phyloP scores from a whole-genome alignment of 345 rosid genomes.

The Eucalyptus virginea region DNA sequence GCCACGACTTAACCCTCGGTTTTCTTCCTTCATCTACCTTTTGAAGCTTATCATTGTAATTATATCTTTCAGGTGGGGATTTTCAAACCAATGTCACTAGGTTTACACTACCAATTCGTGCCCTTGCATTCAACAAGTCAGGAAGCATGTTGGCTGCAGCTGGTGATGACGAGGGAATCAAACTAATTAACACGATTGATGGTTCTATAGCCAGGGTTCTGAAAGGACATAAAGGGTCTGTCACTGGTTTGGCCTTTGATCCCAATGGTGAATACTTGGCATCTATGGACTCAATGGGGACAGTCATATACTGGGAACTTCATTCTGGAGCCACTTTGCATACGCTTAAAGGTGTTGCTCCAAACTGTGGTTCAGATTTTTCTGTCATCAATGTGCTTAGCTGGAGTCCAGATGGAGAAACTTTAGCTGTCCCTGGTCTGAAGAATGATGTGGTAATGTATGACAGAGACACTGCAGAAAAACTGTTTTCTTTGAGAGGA shows the following conservation, averaged over 20 bases:
- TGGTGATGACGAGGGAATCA: slow-evolving; percentile 97
- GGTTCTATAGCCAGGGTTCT: slow-evolving; percentile 88
- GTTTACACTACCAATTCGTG: slow-evolving; percentile 86
- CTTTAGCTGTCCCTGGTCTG: slow-evolving; percentile 77
- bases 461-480: slow-evolving; percentile 90
- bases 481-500: slow-evolving; percentile 67
- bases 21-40: not conserved
- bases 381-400: slow-evolving; percentile 49
- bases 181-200: slow-evolving; percentile 83
- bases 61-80: slow-evolving; percentile 53
- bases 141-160: slow-evolving; percentile 93
- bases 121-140: slow-evolving; percentile 71
- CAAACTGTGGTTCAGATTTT: slow-evolving; percentile 45
- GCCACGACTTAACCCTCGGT: not conserved
- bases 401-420: slow-evolving; percentile 98
- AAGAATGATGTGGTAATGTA: slow-evolving; percentile 85
- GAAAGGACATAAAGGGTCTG: slow-evolving; percentile 80
- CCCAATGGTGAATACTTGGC: slow-evolving; percentile 75
- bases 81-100: slow-evolving; percentile 88
- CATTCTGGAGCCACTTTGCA: slow-evolving; percentile 53
- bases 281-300: slow-evolving; percentile 76
- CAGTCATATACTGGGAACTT: slow-evolving; percentile 80
- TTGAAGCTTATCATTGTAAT: not conserved
- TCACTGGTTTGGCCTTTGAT: slow-evolving; percentile 78
- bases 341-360: slow-evolving; percentile 58